Evolutionary conservation across 2,329 filamentous ascomycete species (phyloP).

Genomic region (Aspergillus sp.): DNA sequence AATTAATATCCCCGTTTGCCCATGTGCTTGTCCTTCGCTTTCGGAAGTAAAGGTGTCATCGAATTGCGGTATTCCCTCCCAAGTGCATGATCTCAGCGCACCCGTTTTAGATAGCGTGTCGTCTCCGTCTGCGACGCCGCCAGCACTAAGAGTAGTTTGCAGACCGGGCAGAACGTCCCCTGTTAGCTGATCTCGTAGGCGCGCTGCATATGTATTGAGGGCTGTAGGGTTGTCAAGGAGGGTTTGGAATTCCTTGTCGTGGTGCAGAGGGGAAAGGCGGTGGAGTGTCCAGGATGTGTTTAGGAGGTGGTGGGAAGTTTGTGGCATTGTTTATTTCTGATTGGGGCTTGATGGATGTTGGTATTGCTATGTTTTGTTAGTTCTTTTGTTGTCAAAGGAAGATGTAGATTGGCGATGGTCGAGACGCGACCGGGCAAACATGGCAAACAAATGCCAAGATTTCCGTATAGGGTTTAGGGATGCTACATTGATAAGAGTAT

Average conservation of each 20-base stretch:
- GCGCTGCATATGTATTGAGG: slow-evolving; percentile 41
- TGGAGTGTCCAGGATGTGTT: slow-evolving; percentile 50
- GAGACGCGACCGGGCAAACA: slow-evolving; percentile 3
- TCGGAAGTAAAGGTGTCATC: slow-evolving; percentile 19
- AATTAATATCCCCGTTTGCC: slow-evolving; percentile 41
- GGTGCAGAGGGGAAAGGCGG: slow-evolving; percentile 49
- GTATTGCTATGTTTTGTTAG: not conserved
- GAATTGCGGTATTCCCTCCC: slow-evolving; percentile 30
- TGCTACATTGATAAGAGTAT: not conserved
- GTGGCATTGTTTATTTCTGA: not conserved
- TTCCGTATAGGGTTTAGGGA: slow-evolving; percentile 2
- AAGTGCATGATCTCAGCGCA: slow-evolving; percentile 42
- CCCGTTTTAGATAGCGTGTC: slow-evolving; percentile 41
- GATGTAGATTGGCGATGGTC: not conserved
- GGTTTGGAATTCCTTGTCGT: slow-evolving; percentile 33
- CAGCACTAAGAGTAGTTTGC: slow-evolving; percentile 29
- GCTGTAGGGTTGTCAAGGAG: slow-evolving; percentile 28
- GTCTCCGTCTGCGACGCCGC: slow-evolving; percentile 17
- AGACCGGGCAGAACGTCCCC: slow-evolving; percentile 44
- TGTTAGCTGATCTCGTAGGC: slow-evolving; percentile 44
- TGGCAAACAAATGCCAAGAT: slow-evolving; percentile 7
- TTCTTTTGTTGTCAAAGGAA: too few species aligned
- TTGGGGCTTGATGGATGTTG: slow-evolving; percentile 16
- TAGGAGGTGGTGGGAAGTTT: slow-evolving; percentile 37
- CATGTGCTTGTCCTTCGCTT: slow-evolving; percentile 12